Base-by-base conservation (phyloP, 768 basidiomycete species). In the Porphyrellus cyaneotinctus region DNA sequence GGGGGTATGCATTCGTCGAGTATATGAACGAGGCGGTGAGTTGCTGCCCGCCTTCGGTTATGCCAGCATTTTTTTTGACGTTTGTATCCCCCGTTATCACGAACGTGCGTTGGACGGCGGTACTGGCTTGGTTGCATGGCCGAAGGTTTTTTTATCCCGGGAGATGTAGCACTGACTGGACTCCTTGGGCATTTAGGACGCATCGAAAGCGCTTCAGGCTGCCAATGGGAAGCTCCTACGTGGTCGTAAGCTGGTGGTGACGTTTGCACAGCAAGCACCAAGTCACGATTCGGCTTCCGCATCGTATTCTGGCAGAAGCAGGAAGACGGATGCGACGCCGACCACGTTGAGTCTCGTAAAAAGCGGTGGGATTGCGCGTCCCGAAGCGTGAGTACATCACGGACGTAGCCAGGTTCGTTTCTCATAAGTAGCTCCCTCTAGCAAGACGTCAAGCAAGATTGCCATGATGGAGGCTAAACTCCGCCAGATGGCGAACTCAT, bases 381-480 rank as follows among this genome's bases (percentile, higher is more conserved):
- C 68, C 54, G 77, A 77, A 58, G 74, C 75, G 82, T 82, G 32
- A 47, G 75, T 68, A 20, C 6, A 36, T 54, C 6, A 36, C 54
- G 49, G 24, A 23, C 8, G 20, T 49, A 8, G 20, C 10, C 36
- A 15, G 33, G 24, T 23, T 54, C 58, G 26, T 38, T 44, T 50
- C 42, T 28, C 26, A 28, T 9, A 38, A 24, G 37, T 58, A 20
- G 15, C 23, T 57, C 64, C 18, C 62, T 33, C 45, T 51, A 61
- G 61, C 42, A 95, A 90, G 45, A 94, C 91, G 2, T 74, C 79
- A 39, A 85, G 84, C 60, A 97, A 97, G 72, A 99, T 99, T 60
- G 93, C 94, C 9, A 81, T 87, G 63, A 88, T 97, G 79, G 97
- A 99, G 71, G 95, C 95, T 3, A 99, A 99, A 70, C 75, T 99